A percentile compares a stretch with the other conserved stretches of the same genome.
These are phyloP conservation scores for Paxillus rubicundulus DNA, from an alignment of 768 basidiomycete species.

Conservation along the genomic window DNA sequence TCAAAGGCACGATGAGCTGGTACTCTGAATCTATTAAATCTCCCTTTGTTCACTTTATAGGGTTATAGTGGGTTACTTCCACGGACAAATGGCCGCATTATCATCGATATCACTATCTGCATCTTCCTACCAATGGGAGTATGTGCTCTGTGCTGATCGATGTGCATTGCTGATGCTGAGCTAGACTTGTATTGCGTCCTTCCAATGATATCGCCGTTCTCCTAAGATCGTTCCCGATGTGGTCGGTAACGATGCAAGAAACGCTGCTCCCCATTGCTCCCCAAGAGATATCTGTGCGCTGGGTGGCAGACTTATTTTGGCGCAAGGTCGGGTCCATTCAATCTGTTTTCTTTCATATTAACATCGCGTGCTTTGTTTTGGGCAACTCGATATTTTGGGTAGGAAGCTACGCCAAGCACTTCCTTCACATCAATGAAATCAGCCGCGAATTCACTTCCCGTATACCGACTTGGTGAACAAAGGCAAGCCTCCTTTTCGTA, in stretches of 20 bases:
- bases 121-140: slow-evolving; percentile 13
- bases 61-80: slow-evolving; percentile 19
- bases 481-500: slow-evolving; percentile 1
- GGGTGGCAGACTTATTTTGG: background rate
- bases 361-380: slow-evolving; percentile 1
- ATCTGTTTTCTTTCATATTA: background rate
- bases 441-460: slow-evolving; percentile 1
- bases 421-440: slow-evolving; percentile 7
- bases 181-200: background rate
- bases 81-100: slow-evolving; percentile 7
- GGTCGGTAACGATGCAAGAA: slow-evolving; percentile 2
- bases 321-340: slow-evolving; percentile 1
- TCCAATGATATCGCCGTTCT: background rate
- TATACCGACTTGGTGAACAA: slow-evolving; percentile 9
- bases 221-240: slow-evolving; percentile 10
- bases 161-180: slow-evolving; percentile 7
- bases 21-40: slow-evolving; percentile 16
- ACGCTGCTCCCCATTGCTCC: too few relatives aligned
- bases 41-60: slow-evolving; percentile 21
- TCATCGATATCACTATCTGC: background rate
- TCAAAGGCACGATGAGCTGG: background rate
- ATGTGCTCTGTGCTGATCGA: slow-evolving; percentile 2
- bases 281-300: background rate
- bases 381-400: background rate
- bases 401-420: background rate